Percentiles rank a stretch among this genome's conserved stretches.
phyloP scores from a whole-genome alignment of 2,329 filamentous ascomycete genomes.

The Trichoderma oligosporum region DNA sequence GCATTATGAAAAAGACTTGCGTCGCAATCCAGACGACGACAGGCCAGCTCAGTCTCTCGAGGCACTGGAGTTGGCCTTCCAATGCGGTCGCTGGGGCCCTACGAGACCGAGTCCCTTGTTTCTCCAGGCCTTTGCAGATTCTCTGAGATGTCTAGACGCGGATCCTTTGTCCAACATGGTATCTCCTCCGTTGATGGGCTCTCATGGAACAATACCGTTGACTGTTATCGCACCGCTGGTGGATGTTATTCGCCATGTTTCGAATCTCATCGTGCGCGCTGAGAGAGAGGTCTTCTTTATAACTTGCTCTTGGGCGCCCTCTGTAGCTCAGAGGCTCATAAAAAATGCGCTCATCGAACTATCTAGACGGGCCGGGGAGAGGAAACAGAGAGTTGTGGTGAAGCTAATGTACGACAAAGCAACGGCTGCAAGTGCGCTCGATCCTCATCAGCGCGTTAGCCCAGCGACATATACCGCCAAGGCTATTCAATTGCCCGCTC shows the following conservation, averaged over 20 bases:
- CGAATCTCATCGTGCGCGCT: constrained; percentile 70
- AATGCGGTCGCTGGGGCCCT: constrained; percentile 65
- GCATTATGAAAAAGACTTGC: constrained; percentile 23
- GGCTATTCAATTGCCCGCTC: constrained; percentile 57
- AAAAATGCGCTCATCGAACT: constrained; percentile 67
- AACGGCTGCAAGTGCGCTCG: constrained; percentile 57
- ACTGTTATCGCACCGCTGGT: constrained; percentile 56
- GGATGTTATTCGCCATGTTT: constrained; percentile 70
- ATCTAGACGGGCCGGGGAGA: constrained; percentile 57
- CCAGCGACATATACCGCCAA: constrained; percentile 56
- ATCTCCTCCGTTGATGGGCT: constrained; percentile 50
- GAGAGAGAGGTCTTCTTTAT: constrained; percentile 69
- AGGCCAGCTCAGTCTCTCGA: constrained; percentile 26
- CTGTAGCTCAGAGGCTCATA: constrained; percentile 63
- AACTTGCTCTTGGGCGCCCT: constrained; percentile 73
- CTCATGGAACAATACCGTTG: constrained; percentile 60
- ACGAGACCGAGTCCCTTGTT: constrained; percentile 64
- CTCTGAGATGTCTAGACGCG: constrained; percentile 52
- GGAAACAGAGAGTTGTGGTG: constrained; percentile 57
- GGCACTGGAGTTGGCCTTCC: constrained; percentile 50
- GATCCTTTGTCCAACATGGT: constrained; percentile 50
- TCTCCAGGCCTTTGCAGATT: constrained; percentile 63
- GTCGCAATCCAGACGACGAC: constrained; percentile 16
- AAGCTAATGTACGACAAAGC: constrained; percentile 76
- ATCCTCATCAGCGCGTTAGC: constrained; percentile 60